Percentiles rank a stretch among this genome's conserved stretches.
Evolutionary conservation across 2,329 filamentous ascomycete species (phyloP).

Genomic region (Penicillium concentricum): DNA sequence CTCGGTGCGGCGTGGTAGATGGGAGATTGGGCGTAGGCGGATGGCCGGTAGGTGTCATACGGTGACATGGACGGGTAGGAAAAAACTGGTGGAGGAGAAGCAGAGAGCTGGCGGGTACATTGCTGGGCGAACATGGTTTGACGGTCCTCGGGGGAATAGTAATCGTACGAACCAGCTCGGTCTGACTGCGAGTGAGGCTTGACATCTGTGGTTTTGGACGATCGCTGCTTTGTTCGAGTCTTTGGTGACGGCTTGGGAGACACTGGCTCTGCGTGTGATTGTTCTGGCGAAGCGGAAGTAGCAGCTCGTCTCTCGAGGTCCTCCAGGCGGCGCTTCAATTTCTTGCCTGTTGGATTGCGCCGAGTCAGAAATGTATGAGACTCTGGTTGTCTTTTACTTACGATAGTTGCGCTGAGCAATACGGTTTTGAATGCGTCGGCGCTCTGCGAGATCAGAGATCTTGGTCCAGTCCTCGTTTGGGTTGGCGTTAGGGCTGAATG

Average conservation of each 20-base stretch:
- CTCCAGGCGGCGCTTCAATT: conserved; percentile 66
- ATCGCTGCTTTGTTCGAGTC: conserved; percentile 26
- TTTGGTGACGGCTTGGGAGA: conserved; percentile 28
- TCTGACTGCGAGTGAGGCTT: conserved; percentile 27
- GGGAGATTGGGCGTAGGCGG: conserved; percentile 35
- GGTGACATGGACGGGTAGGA: conserved; percentile 52
- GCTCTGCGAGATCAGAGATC: conserved; percentile 94
- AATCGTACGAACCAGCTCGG: conserved; percentile 36
- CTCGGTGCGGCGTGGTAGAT: conserved; percentile 35
- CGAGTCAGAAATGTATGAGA: neutral
- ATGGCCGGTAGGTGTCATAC: conserved; percentile 43
- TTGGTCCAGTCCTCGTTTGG: conserved; percentile 99
- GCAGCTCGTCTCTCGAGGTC: conserved; percentile 62
- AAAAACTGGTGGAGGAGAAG: conserved; percentile 57
- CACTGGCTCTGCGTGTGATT: conserved; percentile 55
- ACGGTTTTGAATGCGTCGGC: conserved; percentile 91
- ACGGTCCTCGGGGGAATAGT: conserved; percentile 48
- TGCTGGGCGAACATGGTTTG: conserved; percentile 56
- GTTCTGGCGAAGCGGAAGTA: conserved; percentile 62
- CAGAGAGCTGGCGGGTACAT: conserved; percentile 58
- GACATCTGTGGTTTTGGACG: conserved; percentile 28
- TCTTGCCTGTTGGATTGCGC: conserved; percentile 52
- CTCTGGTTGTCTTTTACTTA: conserved; percentile 50
- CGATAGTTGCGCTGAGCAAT: conserved; percentile 98
- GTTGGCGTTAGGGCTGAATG: conserved; percentile 90